Evolutionary conservation across 108 stramenopile genomes (phyloP).

Genomic region (Discostella pseudostelligera): DNA sequence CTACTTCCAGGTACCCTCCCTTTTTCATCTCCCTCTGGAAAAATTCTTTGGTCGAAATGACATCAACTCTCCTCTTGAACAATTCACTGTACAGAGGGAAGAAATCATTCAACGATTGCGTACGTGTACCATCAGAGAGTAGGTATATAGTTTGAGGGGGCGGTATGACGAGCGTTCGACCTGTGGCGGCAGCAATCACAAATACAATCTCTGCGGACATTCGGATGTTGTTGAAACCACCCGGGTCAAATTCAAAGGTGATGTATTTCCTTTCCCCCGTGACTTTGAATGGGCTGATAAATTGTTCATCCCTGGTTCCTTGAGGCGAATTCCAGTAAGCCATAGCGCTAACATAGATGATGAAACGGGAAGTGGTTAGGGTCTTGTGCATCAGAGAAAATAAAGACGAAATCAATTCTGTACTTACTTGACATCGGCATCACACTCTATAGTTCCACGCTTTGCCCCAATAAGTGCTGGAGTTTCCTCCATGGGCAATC

Average conservation of each 20-base stretch:
- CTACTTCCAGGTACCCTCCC: conserved; percentile 29
- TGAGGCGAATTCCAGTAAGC: conserved; percentile 86
- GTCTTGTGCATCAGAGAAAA: background rate
- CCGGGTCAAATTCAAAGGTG: conserved; percentile 70
- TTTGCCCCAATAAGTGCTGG: conserved; percentile 77
- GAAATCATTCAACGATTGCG: conserved; percentile 76
- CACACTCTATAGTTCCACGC: conserved; percentile 64
- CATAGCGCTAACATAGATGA: conserved; percentile 50
- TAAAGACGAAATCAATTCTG: background rate
- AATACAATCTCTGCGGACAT: conserved; percentile 89
- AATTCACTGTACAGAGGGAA: conserved; percentile 60
- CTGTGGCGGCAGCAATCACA: conserved; percentile 82
- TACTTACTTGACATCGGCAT: conserved; percentile 40
- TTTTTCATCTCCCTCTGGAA: conserved; percentile 48
- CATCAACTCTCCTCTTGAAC: conserved; percentile 55
- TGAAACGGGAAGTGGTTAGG: background rate
- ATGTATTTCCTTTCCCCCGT: conserved; percentile 52
- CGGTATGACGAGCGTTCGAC: conserved; percentile 85
- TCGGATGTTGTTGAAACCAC: conserved; percentile 78
- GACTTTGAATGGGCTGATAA: conserved; percentile 62
- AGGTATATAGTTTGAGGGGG: conserved; percentile 81
- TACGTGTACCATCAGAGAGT: conserved; percentile 50
- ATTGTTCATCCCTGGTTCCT: conserved; percentile 60
- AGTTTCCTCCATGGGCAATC: conserved; percentile 72
- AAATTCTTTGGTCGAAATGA: conserved; percentile 70